Percentiles rank a stretch among this genome's conserved stretches.
phyloP scores from a whole-genome alignment of 495 filamentous ascomycete genomes.

The Podospora pseudopauciseta region DNA sequence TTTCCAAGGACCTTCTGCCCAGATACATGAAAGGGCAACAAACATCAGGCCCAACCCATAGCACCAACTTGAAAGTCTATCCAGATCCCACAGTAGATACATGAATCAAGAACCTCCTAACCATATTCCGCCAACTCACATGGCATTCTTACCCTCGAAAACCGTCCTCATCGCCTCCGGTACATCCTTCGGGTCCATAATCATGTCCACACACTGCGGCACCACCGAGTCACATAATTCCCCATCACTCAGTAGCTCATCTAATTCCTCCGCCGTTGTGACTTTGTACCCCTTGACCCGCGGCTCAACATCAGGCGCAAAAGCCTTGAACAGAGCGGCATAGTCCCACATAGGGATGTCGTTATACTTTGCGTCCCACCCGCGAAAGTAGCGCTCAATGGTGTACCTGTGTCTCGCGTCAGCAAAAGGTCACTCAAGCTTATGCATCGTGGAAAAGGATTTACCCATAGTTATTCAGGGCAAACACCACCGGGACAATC shows the following conservation, averaged over 20 bases:
- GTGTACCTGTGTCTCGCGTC: constrained; percentile 33
- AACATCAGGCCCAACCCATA: no score
- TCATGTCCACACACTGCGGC: constrained; percentile 30
- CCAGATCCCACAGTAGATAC: no score
- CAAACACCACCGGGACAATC: constrained; percentile 40
- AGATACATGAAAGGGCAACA: no score
- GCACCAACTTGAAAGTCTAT: no score
- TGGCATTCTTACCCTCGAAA: constrained; percentile 15
- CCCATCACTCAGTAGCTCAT: constrained; percentile 24
- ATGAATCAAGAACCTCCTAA: no score
- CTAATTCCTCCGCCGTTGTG: not conserved
- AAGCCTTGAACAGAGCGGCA: constrained; percentile 35
- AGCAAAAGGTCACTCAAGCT: not conserved
- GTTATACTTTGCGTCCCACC: constrained; percentile 47
- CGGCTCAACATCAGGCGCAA: constrained; percentile 33
- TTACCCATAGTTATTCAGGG: constrained; percentile 48
- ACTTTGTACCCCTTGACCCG: constrained; percentile 16
- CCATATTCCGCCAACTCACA: no score
- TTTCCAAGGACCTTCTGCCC: no score
- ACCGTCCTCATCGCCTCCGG: constrained; percentile 18
- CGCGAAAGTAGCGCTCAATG: constrained; percentile 51
- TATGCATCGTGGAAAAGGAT: not conserved
- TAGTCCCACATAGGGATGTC: constrained; percentile 48
- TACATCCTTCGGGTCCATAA: constrained; percentile 21
- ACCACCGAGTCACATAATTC: constrained; percentile 36